Percentiles rank a stretch among this genome's conserved stretches.
These are phyloP conservation scores for Ambrosiella cleistominuta DNA, from an alignment of 2,329 filamentous ascomycete species.

Conservation along the genomic window DNA sequence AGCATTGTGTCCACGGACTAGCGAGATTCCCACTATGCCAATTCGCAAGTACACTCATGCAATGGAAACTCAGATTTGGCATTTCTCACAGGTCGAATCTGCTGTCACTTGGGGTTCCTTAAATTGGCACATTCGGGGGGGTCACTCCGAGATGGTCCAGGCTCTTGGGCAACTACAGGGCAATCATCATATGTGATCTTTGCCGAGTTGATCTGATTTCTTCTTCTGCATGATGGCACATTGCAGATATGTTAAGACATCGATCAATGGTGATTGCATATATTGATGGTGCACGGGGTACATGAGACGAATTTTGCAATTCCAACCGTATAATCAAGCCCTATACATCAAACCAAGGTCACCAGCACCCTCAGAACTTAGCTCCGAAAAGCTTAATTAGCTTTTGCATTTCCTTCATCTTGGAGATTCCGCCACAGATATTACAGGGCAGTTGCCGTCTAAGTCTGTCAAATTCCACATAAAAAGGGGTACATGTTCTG, in stretches of 20 bases:
- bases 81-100: not conserved
- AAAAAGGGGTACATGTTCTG: conserved; percentile 6
- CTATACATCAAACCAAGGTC: too few relatives aligned
- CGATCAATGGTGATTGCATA: too few relatives aligned
- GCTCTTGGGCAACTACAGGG: conserved; percentile 1
- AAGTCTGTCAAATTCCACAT: not conserved
- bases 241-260: too few relatives aligned
- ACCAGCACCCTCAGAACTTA: too few relatives aligned
- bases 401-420: not conserved
- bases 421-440: not conserved
- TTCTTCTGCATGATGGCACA: too few relatives aligned
- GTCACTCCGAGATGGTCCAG: conserved; percentile 3
- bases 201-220: not conserved
- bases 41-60: not conserved
- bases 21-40: not conserved
- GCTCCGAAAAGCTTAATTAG: not conserved
- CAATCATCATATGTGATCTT: not conserved
- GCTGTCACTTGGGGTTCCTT: not conserved
- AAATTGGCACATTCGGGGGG: conserved; percentile 11
- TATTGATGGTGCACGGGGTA: too few relatives aligned
- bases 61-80: not conserved
- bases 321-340: too few relatives aligned
- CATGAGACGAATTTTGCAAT: too few relatives aligned
- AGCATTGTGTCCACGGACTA: not conserved
- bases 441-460: not conserved